phyloP scores from a whole-genome alignment of 495 filamentous ascomycete genomes.

The Pyrenula aspistea region DNA sequence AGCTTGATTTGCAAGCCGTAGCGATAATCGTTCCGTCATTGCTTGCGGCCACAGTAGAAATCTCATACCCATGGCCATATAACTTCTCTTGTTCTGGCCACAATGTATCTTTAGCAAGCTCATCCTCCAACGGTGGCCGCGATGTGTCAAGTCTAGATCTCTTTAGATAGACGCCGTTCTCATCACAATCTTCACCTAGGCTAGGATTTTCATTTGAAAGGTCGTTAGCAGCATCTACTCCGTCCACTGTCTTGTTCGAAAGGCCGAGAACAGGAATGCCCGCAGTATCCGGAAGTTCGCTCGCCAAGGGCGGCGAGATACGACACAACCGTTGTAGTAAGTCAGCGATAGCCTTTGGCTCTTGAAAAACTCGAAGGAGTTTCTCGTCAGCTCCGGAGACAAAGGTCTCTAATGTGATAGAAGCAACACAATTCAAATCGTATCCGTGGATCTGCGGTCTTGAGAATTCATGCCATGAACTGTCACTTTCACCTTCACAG shows the following conservation, averaged over 20 bases:
- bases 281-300: conserved; percentile 67
- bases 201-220: not conserved
- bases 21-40: conserved; percentile 66
- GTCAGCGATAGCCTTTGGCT: conserved; percentile 70
- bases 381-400: conserved; percentile 98
- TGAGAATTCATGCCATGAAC: conserved; percentile 89
- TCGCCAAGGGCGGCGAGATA: conserved; percentile 29
- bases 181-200: conserved; percentile 26
- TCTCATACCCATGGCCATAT: conserved; percentile 98
- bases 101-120: conserved; percentile 76
- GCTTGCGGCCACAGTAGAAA: conserved; percentile 76
- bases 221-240: conserved; percentile 16
- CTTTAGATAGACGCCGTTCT: conserved; percentile 18
- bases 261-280: conserved; percentile 90
- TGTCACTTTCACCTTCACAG: conserved; percentile 20
- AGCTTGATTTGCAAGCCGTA: conserved; percentile 88
- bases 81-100: conserved; percentile 97
- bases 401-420: conserved; percentile 57
- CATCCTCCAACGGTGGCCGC: conserved; percentile 79
- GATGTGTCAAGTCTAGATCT: conserved; percentile 26
- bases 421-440: conserved; percentile 87
- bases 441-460: conserved; percentile 97
- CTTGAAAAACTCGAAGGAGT: conserved; percentile 84
- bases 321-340: conserved; percentile 59
- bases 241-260: conserved; percentile 73